phyloP scores from a whole-genome alignment of 192 early-diverging fungal genomes.

The Backusella tuberculispora region DNA sequence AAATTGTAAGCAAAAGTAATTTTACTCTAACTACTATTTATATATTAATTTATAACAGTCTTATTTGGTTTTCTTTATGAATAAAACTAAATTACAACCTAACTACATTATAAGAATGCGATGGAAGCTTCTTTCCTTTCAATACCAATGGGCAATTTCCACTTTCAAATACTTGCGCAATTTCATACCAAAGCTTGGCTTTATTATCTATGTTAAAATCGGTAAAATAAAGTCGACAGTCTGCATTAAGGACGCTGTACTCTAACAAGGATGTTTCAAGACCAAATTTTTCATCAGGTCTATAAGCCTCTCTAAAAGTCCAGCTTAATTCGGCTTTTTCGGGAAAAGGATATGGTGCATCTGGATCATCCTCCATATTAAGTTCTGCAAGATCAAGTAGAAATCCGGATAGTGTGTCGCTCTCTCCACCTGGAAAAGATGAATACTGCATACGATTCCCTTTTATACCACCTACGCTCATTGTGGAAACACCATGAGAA shows the following conservation, averaged over 20 bases:
- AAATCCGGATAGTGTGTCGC: constrained; percentile 36
- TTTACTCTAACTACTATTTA: no score
- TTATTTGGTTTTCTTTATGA: no score
- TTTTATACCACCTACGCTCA: constrained; percentile 34
- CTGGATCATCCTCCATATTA: constrained; percentile 23
- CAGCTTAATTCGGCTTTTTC: constrained; percentile 38
- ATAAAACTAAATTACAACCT: not conserved
- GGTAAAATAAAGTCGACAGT: constrained; percentile 36
- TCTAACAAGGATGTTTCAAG: constrained; percentile 28
- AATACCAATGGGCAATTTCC: constrained; percentile 27
- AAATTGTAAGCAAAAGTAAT: no score
- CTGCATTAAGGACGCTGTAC: constrained; percentile 35
- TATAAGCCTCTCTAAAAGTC: constrained; percentile 42
- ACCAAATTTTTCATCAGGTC: constrained; percentile 24
- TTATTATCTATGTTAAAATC: constrained; percentile 33
- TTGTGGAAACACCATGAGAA: constrained; percentile 32
- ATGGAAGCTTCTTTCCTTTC: not conserved
- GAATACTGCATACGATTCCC: constrained; percentile 42
- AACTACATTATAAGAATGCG: not conserved
- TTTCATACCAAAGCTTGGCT: constrained; percentile 29
- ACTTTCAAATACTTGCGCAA: constrained; percentile 24
- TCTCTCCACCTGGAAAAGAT: constrained; percentile 42
- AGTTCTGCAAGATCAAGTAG: constrained; percentile 25
- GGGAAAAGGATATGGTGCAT: constrained; percentile 36
- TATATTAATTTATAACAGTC: no score